Base-by-base conservation (phyloP, 2,329 filamentous ascomycete genomes). In the Passalora sequoiae region DNA sequence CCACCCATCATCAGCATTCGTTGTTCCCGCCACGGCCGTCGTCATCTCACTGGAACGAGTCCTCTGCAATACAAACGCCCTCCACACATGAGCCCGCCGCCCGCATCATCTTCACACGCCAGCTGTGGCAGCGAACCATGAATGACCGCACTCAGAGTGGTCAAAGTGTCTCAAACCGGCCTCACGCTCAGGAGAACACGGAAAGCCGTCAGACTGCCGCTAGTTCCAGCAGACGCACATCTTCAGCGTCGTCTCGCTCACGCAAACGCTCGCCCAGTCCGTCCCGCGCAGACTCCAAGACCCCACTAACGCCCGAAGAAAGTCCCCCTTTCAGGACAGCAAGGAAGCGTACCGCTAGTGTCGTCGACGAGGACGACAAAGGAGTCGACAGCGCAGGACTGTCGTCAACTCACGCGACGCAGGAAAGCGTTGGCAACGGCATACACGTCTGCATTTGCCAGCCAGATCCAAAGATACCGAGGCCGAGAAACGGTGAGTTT, bases 381-480 rank as follows among this genome's bases (percentile, higher is more conserved):
- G 51, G 51, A 17, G 32, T 56, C 20, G 56, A 59, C 32, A 48
- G 45, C 35, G 45, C 45, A 20, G 48, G 53, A 33, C 45, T 40
- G 13, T 51, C 53, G 28, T 59, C 62, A 35, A 46, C 53, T 15
- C 60, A 64, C 30, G 56, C 52, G 12, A 53, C 55, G 33, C 54
- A 53, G 21, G 59, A 49, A 15, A 64, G 65, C 12, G 67, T 61
- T 45, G 70, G 73, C 24, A 66, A 66, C 19, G 63, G 36, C 37
- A 62, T 66, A 20, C 73, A 80, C 53, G 77, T 84, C 50, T 85
- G 81, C 66, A 74, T 85, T 56, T 85, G 81, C 64, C 80, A 82
- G 57, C 80, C 80, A 28, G 81, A 84, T 58, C 81, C 80, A 17
- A 85, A 84, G 64, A 83, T 85, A 49, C 81, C 81, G 46, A 71